Evolutionary conservation across 1,284 basidiomycete species (phyloP), one percentile per base, ranked within the genome.

Genomic region (Cystobasidiaceae sp.): DNA sequence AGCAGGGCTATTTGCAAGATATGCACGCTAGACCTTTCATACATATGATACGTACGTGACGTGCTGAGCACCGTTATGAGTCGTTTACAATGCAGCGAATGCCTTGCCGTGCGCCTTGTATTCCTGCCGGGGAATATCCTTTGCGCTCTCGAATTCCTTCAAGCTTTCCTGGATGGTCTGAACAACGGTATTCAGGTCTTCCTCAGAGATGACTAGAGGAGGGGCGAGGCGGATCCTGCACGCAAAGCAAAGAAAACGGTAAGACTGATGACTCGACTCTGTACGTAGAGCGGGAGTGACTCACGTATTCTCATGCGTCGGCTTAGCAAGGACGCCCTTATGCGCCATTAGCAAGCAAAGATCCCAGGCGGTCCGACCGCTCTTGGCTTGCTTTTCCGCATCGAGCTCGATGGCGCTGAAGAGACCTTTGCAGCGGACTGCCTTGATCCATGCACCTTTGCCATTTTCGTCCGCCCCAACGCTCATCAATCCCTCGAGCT

Each of bases 351-450:
- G 78, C 74, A 97, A 77, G 78, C 96, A 98, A 56, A 98, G 81
- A 76, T 98, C 90, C 96, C 94, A 97, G 5, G 94, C 94, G 2
- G 88, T 86, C 66, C 92, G 81, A 17, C 89, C 86, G 66, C 73
- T 74, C 75, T 84, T 88, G 52, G 71, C 78, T 71, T 86, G 89
- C 80, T 85, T 84, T 67, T 78, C 78, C 79, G 96, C 90, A 75
- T 97, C 88, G 67, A 98, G 93, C 27, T 97, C 89, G 25, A 98
- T 84, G 7, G 94, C 94, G 76, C 97, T 97, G 72, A 98, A 80
- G 66, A 98, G 79, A 21, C 59, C 59, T 19, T 70, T 71, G n/a
- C 71, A 72, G 21, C 73, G 67, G 7, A 74, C 71, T 33, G 70
- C 69, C 5, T 25, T 58, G 62, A 74, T 67, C 71, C 70, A 71